phyloP scores from a whole-genome alignment of 805 yeast species.

The Metschnikowia lunata region DNA sequence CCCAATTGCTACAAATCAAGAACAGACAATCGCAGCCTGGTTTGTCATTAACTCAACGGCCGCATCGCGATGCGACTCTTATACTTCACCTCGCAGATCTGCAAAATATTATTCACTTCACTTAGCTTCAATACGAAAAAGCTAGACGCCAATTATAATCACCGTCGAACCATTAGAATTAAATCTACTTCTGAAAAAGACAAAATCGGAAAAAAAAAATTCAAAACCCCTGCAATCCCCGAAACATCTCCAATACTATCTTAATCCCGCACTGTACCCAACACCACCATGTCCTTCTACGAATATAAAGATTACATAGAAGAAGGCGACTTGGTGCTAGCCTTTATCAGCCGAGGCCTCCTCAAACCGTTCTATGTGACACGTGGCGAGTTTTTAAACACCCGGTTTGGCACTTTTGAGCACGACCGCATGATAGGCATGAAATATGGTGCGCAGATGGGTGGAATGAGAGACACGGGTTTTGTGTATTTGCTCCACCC shows the following conservation, averaged over 20 bases:
- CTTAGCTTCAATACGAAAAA: no score
- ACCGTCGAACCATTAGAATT: no score
- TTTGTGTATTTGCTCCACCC: conserved; percentile 87
- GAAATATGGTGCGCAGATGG: conserved; percentile 80
- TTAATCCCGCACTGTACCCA: no score
- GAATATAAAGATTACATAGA: conserved; percentile 63
- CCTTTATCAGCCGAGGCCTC: conserved; percentile 76
- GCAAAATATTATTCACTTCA: background rate
- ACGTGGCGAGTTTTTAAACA: conserved; percentile 61
- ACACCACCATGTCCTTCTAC: conserved; percentile 43
- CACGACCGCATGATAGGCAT: conserved; percentile 79
- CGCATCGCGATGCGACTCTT: conserved; percentile 7
- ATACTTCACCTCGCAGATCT: background rate
- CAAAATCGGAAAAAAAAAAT: no score
- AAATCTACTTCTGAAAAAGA: no score
- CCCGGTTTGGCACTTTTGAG: conserved; percentile 87
- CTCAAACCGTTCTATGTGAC: conserved; percentile 69
- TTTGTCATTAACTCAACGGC: background rate
- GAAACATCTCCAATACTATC: background rate
- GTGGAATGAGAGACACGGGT: conserved; percentile 70
- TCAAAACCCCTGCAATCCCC: background rate
- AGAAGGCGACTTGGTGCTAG: conserved; percentile 83
- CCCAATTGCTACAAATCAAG: no score
- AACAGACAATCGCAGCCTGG: no score
- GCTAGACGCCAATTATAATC: no score